These are phyloP conservation scores for Sugiyamaella sp. DNA, from an alignment of 1,139 yeast genomes.

Conservation along the genomic window DNA sequence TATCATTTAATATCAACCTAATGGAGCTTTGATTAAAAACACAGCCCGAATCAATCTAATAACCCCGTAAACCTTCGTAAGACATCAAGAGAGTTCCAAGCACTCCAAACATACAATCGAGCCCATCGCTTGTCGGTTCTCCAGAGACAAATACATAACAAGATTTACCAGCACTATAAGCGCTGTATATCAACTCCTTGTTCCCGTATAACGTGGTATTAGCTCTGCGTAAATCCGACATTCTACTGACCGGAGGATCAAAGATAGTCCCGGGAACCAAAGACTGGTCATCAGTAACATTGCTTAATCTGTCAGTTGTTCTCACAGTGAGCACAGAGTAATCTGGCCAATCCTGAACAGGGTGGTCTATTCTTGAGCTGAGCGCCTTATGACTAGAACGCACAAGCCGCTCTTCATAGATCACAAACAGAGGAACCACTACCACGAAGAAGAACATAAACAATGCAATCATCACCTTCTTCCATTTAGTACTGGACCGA, in stretches of 20 bases:
- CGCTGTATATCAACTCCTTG: slow-evolving; percentile 12
- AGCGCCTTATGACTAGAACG: slow-evolving; percentile 2
- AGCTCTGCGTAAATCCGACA: slow-evolving; percentile 14
- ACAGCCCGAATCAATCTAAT: neutral
- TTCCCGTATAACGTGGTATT: slow-evolving; percentile 13
- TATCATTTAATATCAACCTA: no score
- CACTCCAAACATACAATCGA: slow-evolving; percentile 19
- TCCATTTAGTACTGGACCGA: neutral
- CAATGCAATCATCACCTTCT: neutral
- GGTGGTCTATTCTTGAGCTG: neutral
- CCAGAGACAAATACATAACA: slow-evolving; percentile 19
- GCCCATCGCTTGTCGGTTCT: slow-evolving; percentile 15
- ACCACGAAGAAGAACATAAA: slow-evolving; percentile 9
- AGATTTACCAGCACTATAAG: slow-evolving; percentile 15
- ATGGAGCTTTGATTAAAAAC: no score
- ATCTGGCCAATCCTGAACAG: slow-evolving; percentile 4
- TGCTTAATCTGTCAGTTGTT: neutral
- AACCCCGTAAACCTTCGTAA: slow-evolving; percentile 15
- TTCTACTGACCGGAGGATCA: slow-evolving; percentile 11
- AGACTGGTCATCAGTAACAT: slow-evolving; percentile 14
- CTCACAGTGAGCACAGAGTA: neutral
- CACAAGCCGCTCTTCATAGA: slow-evolving; percentile 9
- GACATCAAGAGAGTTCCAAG: slow-evolving; percentile 16
- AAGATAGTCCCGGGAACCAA: slow-evolving; percentile 16
- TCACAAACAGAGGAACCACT: slow-evolving; percentile 9